Base-by-base conservation (phyloP, 441 rosid genomes). In the Gossypium armourianum region DNA sequence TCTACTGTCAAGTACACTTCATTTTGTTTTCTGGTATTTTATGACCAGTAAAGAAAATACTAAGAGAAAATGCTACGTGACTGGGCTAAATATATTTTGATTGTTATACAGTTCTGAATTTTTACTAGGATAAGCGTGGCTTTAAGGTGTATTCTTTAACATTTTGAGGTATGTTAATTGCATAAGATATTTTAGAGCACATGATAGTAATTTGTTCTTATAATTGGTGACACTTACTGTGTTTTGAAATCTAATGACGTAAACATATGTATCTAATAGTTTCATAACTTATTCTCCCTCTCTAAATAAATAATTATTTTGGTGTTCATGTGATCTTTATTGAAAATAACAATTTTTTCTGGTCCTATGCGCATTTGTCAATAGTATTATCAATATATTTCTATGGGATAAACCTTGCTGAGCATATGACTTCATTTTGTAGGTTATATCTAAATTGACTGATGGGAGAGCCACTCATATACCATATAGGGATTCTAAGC, bases 381-480 rank as follows among this genome's bases (percentile, higher is more conserved):
- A 49, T 9, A 26, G 9, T 50, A 26, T 17, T 19, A 54, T 29
- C 13, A 20, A 20, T 19, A 7, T 23, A 69, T 8, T 24, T 43
- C 1, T 23, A 67, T 2, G 1, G 0, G n/a, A 49, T 63, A 20
- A 72, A 63, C 59, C 75, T 57, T 59, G 17, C 69, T 56, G 71
- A 61, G 43, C 13, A 57, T 70, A 23, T 59, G 26, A 63, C 59
- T 12, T 67, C 68, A 56, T 68, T 58, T 69, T 71, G 55, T 77
- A 96, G 99, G 99, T 96, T 47, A 96, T 96, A 84, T 91, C 98
- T 61, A 83, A 85, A 74, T 81, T 84, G 74, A 86, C 85, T 10
- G 87, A 84, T 81, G 86, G 77, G 68, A 85, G 80, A 80, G 92
- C 90, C 65, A 71, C 86, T 55, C 95, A 89, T 74, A 80, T 89